These are phyloP conservation scores for Heterococcus sp. DNA, from an alignment of 108 stramenopile species.

Conservation along the genomic window DNA sequence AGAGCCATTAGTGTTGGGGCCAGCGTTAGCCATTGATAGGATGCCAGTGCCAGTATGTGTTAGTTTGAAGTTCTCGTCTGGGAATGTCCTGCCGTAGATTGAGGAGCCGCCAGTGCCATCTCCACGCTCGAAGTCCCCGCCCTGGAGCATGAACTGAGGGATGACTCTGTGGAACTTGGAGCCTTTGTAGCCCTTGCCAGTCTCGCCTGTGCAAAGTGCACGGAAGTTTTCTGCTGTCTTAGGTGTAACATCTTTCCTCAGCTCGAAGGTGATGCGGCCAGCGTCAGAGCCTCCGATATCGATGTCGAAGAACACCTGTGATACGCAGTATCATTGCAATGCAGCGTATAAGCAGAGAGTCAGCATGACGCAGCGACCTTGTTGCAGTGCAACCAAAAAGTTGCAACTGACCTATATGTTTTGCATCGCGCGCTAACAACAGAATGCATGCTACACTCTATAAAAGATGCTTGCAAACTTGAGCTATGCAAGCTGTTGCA, in stretches of 20 bases:
- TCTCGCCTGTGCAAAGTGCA: conserved; percentile 51
- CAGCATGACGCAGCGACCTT: too few species aligned
- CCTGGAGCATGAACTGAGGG: conserved; percentile 78
- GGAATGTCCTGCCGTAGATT: conserved; percentile 82
- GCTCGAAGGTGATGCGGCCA: conserved; percentile 80
- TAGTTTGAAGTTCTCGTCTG: conserved; percentile 88
- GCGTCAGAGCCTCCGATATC: conserved; percentile 65
- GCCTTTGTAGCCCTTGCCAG: conserved; percentile 73
- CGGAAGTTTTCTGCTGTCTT: conserved; percentile 56
- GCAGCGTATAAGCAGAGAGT: too few species aligned
- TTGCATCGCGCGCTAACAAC: too few species aligned
- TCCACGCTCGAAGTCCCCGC: conserved; percentile 82
- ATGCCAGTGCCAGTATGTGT: conserved; percentile 77
- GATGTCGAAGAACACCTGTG: conserved; percentile 59
- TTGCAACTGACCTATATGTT: too few species aligned
- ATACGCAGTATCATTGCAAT: too few species aligned
- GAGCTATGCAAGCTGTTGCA: too few species aligned
- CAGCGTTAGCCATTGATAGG: conserved; percentile 73
- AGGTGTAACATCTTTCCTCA: conserved; percentile 57
- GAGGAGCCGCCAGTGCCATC: conserved; percentile 87
- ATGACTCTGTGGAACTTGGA: conserved; percentile 92
- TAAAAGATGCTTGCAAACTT: too few species aligned
- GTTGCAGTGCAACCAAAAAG: too few species aligned
- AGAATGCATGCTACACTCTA: too few species aligned
- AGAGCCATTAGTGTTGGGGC: conserved; percentile 85